Evolutionary conservation across 2,329 filamentous ascomycete species (phyloP).

Genomic region (Fusarium austroafricanum): DNA sequence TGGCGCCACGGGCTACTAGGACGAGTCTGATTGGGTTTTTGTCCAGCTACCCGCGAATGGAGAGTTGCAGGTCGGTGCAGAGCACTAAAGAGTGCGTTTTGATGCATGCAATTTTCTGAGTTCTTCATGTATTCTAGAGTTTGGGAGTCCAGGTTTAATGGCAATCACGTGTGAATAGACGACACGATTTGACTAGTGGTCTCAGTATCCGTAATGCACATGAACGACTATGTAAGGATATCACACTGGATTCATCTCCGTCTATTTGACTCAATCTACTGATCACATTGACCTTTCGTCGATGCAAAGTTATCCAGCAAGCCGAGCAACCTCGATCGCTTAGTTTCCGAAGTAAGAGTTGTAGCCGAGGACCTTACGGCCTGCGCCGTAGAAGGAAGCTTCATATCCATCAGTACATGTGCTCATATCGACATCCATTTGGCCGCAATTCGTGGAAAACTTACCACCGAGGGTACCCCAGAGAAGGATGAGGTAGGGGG

Average conservation of each 20-base stretch:
- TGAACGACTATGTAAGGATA: constrained; percentile 23
- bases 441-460: constrained; percentile 46
- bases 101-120: constrained; percentile 41
- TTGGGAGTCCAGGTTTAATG: constrained; percentile 49
- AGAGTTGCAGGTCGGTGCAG: constrained; percentile 36
- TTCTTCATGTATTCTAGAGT: constrained; percentile 48
- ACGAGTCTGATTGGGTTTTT: constrained; percentile 14
- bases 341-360: constrained; percentile 80
- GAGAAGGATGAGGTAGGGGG: constrained; percentile 74
- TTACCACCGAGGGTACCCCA: constrained; percentile 72
- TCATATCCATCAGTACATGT: constrained; percentile 31
- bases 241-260: constrained; percentile 31
- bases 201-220: constrained; percentile 2
- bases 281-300: constrained; percentile 36
- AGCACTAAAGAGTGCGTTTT: constrained; percentile 34
- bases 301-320: constrained; percentile 17
- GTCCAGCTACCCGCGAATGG: constrained; percentile 6
- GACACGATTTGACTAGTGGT: constrained; percentile 29
- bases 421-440: not conserved
- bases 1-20: constrained; percentile 71
- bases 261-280: constrained; percentile 47
- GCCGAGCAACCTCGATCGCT: constrained; percentile 21
- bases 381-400: constrained; percentile 77
- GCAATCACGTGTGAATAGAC: constrained; percentile 48
- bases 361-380: constrained; percentile 79